Evolutionary conservation across 768 basidiomycete genomes (phyloP).

Genomic region (Termitomyces sp.): DNA sequence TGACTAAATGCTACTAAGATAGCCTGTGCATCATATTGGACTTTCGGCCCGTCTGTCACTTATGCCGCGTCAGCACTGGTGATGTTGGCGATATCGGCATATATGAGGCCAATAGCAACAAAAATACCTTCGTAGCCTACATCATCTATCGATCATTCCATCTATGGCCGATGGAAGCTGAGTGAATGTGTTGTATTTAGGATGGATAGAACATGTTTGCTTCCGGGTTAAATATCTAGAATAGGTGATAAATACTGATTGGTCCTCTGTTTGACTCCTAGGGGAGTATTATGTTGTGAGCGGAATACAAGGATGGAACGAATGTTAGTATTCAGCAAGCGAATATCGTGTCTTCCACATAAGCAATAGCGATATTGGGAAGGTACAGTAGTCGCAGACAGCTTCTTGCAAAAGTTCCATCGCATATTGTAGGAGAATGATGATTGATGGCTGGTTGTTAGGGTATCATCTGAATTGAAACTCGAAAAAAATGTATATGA

Average conservation of each 20-base stretch:
- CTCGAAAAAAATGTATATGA: conserved; percentile 4
- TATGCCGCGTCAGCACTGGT: conserved; percentile 59
- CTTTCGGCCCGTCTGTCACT: conserved; percentile 76
- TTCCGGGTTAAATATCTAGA: conserved; percentile 11
- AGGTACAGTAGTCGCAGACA: neutral
- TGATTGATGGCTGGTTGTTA: neutral
- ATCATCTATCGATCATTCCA: conserved; percentile 9
- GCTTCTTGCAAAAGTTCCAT: neutral
- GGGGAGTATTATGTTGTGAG: neutral
- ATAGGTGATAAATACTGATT: conserved; percentile 8
- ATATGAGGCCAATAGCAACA: conserved; percentile 47
- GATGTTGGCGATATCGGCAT: conserved; percentile 53
- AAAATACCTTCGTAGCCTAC: conserved; percentile 25
- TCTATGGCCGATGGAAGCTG: neutral
- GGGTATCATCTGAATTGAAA: conserved; percentile 9
- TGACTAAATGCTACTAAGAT: conserved; percentile 13
- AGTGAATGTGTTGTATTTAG: conserved; percentile 1
- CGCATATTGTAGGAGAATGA: neutral
- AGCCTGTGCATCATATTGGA: conserved; percentile 90
- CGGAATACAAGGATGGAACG: neutral
- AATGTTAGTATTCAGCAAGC: conserved; percentile 1
- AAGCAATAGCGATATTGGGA: neutral
- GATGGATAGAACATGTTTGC: conserved; percentile 4
- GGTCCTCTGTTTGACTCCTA: neutral
- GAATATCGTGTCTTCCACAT: conserved; percentile 5